Percentiles rank a stretch among this genome's conserved stretches.
Evolutionary conservation across 257 asterid genomes (phyloP).

Genomic region (Cruciata laevipes): DNA sequence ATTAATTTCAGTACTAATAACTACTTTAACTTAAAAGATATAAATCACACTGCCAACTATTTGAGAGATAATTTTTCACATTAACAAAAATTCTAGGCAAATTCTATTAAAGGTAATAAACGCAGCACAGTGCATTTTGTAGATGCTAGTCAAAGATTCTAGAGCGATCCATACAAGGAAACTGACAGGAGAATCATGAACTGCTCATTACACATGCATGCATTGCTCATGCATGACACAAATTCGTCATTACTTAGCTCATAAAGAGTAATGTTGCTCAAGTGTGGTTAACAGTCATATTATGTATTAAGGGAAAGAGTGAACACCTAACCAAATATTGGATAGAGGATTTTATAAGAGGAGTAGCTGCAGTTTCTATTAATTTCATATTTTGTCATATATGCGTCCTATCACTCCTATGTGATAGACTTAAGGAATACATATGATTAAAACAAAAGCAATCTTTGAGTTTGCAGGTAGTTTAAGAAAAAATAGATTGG

Average conservation of each 20-base stretch:
- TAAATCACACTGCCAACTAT: neutral
- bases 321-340: too few relatives aligned
- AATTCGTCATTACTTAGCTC: neutral
- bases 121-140: neutral
- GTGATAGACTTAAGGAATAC: too few relatives aligned
- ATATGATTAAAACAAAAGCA: too few relatives aligned
- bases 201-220: neutral
- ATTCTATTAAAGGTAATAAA: neutral
- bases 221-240: neutral
- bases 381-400: too few relatives aligned
- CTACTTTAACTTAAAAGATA: neutral
- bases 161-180: slow-evolving; percentile 6
- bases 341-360: neutral
- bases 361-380: neutral
- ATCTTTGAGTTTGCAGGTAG: neutral
- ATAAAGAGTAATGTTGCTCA: neutral
- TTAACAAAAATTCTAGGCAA: neutral
- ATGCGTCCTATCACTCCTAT: too few relatives aligned
- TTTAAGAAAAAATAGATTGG: too few relatives aligned
- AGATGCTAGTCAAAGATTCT: slow-evolving; percentile 11
- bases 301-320: too few relatives aligned
- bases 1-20: neutral
- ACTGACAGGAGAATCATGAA: slow-evolving; percentile 2
- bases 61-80: neutral
- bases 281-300: neutral